Evolutionary conservation across 2,329 filamentous ascomycete genomes (phyloP), one percentile per base, ranked within the genome.

Genomic region (Gaeumannomyces sp.): DNA sequence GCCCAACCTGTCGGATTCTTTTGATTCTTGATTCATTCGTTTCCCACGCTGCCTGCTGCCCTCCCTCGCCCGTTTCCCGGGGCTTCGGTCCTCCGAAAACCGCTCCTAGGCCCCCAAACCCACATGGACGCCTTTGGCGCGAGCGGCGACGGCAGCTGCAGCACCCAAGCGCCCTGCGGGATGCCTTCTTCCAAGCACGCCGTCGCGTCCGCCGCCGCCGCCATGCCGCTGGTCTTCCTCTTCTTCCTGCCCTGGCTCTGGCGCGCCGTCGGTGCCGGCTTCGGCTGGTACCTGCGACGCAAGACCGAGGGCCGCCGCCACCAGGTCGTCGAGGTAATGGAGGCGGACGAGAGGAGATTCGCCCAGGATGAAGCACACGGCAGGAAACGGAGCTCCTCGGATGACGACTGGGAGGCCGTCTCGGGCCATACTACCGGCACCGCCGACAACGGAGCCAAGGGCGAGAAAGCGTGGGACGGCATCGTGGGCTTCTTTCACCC

Each of bases 401-500:
- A 89, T 68, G 85, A 87, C 33, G 88, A 88, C 62, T 91, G 89
- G 88, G 88, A 91, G 74, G 88, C 87, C 71, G 82, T 92, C 29
- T 85, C 89, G 66, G 77, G 80, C 50, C 77, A 81, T 6, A 71
- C 73, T 4, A 62, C 67, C 2, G 74, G 71, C 10, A 72, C 71
- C 19, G 71, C 80, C 74, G 68, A 76, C 75, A 72, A 73, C 66
- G 73, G 73, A 60, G 74, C 77, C 64, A 77, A 76, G 64, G 76
- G 74, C 14, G 80, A 83, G 66, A 80, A 83, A 69, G 83, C 89
- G 60, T 97, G 91, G 91, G 82, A 88, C 67, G 93, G 93, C 38
- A 87, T 97, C 64, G 86, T 98, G 68, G 95, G 92, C 60, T 98
- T 99, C 83, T 97, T 99, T 74, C 95, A 99, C 76, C 95, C 95